These are phyloP conservation scores for Lathyrus sativus DNA, from an alignment of 306 rosid genomes.

Conservation along the genomic window DNA sequence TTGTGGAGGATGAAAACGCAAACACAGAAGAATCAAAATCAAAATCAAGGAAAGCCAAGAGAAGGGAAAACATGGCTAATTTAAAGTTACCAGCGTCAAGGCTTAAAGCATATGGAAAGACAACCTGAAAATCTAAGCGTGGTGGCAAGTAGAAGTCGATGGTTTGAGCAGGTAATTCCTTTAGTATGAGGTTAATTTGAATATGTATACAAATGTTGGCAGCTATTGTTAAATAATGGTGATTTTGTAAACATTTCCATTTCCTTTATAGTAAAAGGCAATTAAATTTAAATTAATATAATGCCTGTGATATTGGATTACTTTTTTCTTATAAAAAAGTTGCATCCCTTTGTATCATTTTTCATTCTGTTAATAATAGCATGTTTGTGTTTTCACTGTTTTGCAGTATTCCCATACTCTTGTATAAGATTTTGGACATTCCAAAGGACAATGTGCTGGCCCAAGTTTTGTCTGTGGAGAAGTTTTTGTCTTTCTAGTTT, in stretches of 20 bases:
- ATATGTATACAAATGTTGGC: background rate
- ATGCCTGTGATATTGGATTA: background rate
- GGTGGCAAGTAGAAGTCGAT: constrained; percentile 33
- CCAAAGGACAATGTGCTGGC: background rate
- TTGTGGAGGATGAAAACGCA: constrained; percentile 42
- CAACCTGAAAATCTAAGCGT: constrained; percentile 52
- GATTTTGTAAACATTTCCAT: constrained; percentile 8
- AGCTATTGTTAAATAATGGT: constrained; percentile 22
- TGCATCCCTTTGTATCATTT: too few species aligned
- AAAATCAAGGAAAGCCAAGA: constrained; percentile 65
- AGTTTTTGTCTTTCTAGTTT: background rate
- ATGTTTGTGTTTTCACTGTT: constrained; percentile 13
- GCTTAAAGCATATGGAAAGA: constrained; percentile 56
- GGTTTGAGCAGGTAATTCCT: too few species aligned
- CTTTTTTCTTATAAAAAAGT: background rate
- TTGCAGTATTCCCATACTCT: background rate
- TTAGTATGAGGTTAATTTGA: background rate
- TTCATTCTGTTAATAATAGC: background rate
- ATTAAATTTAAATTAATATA: background rate
- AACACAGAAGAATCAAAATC: constrained; percentile 41
- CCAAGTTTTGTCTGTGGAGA: constrained; percentile 10
- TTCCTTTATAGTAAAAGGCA: background rate
- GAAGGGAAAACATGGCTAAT: constrained; percentile 47
- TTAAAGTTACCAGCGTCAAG: constrained; percentile 49
- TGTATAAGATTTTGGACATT: background rate